phyloP scores from a whole-genome alignment of 495 filamentous ascomycete genomes.

The Penicillium arizonense region DNA sequence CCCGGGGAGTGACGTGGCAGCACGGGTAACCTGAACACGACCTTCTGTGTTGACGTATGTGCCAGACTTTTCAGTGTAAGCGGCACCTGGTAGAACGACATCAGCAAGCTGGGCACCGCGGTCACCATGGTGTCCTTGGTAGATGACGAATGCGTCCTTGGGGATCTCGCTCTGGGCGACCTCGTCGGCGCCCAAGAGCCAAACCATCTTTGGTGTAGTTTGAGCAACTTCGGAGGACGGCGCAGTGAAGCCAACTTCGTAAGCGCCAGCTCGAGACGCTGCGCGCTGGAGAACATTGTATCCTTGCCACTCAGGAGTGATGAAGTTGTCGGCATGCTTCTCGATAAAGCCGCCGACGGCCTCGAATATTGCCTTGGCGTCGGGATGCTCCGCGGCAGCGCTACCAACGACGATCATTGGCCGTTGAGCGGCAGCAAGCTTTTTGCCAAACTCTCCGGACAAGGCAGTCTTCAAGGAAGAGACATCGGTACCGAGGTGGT shows the following conservation, averaged over 20 bases:
- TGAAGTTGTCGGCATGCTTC: conserved; percentile 85
- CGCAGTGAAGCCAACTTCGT: conserved; percentile 89
- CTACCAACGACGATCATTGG: conserved; percentile 97
- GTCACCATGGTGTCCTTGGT: conserved; percentile 98
- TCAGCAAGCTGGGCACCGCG: conserved; percentile 89
- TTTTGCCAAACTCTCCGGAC: conserved; percentile 85
- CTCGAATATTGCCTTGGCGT: conserved; percentile 91
- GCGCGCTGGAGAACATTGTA: conserved; percentile 94
- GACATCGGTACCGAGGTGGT: conserved; percentile 79
- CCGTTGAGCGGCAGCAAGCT: conserved; percentile 79
- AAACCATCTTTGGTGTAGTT: conserved; percentile 88
- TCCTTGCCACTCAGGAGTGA: conserved; percentile 89
- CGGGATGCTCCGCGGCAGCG: conserved; percentile 81
- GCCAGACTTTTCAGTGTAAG: conserved; percentile 95
- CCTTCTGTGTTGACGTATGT: conserved; percentile 98
- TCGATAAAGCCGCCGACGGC: conserved; percentile 84
- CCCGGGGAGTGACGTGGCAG: conserved; percentile 80
- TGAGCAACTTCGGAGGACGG: conserved; percentile 75
- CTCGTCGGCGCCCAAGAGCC: conserved; percentile 96
- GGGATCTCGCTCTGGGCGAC: conserved; percentile 76
- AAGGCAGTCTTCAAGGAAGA: conserved; percentile 79
- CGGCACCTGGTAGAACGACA: conserved; percentile 87
- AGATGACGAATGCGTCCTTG: conserved; percentile 92
- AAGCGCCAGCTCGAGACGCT: conserved; percentile 87
- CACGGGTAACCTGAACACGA: conserved; percentile 86